Evolutionary conservation across 2,329 filamentous ascomycete genomes (phyloP), one percentile per base, ranked within the genome.

Genomic region (Dothistroma pini): DNA sequence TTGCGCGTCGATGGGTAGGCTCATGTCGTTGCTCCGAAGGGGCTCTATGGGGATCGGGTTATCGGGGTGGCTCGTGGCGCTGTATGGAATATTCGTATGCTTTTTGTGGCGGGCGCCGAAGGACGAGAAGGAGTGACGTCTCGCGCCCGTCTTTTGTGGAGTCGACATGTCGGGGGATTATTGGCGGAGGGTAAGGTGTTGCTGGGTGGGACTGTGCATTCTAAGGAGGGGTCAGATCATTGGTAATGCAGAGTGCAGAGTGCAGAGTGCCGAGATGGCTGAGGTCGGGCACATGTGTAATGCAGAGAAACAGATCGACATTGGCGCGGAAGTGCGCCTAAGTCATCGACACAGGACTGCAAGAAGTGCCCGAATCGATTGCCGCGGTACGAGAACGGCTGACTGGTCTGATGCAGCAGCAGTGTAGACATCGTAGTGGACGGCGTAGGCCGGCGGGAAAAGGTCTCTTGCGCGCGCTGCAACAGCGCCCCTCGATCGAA

Each of bases 41-140:
- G 79, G 79, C 64, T 80, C 78, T 47, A 64, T 68, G 49, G 79
- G 78, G 19, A 81, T 77, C 1, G 79, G 78, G 63, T 80, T 76
- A 69, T 77, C 64, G 0, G 79, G 78, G 64, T 80, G 77, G 51
- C 78, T 80, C 50, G 77, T 79, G 3, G 74, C 66, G 44, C 73
- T 75, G 59, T 72, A 71, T 34, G 79, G 78, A 50, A 80, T 75
- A 60, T 66, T 71, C 56, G 69, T 71, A 56, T 76, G 74, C 56
- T 67, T 70, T 62, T 73, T 72, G 44, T 58, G 57, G 29, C 49
- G 59, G 41, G 50, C 57, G 55, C 65, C 68, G 62, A 71, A 69
- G 29, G 68, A 64, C 19, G 70, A 68, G 54, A 74, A 67, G 10
- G 71, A 72, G 63, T 74, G 71, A 61, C 71, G 69, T 48, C 70